A percentile compares a stretch with the other conserved stretches of the same genome.
phyloP scores from a whole-genome alignment of 129 eudicot species.

The Flaveria trinervia region DNA sequence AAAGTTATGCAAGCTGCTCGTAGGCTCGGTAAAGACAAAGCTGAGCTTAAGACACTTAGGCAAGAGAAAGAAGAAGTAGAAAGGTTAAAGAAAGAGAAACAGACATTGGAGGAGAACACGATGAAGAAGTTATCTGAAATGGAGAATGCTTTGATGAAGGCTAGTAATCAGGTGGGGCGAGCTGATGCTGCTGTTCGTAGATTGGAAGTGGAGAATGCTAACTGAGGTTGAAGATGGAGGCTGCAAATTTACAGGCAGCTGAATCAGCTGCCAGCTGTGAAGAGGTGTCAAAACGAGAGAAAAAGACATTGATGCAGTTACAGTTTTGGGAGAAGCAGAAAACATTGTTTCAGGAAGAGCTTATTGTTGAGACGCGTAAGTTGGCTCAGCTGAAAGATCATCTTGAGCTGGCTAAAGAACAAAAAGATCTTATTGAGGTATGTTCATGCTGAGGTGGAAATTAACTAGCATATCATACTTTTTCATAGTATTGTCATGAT shows the following conservation, averaged over 20 bases:
- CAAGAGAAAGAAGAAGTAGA: conserved; percentile 91
- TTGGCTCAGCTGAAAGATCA: conserved; percentile 45
- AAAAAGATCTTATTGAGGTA: conserved; percentile 70
- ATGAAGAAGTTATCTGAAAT: conserved; percentile 82
- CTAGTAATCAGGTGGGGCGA: conserved; percentile 73
- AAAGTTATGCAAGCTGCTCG: conserved; percentile 93
- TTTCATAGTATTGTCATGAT: not conserved
- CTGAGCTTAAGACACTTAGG: conserved; percentile 70
- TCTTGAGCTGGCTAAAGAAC: conserved; percentile 56
- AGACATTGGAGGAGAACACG: conserved; percentile 68
- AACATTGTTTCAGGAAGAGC: conserved; percentile 60
- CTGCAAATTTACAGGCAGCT: conserved; percentile 60
- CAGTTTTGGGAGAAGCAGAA: conserved; percentile 86
- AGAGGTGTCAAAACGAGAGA: conserved; percentile 71
- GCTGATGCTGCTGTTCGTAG: conserved; percentile 72
- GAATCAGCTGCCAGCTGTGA: conserved; percentile 72
- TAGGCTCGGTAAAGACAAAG: conserved; percentile 79
- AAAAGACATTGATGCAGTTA: conserved; percentile 62
- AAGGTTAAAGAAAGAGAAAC: conserved; percentile 72
- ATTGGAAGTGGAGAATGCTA: conserved; percentile 63
- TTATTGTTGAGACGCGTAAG: conserved; percentile 58
- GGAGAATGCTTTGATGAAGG: conserved; percentile 81
- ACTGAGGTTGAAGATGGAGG: conserved; percentile 76
- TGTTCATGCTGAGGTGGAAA: conserved; percentile 15
- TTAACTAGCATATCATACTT: not conserved